A percentile compares a stretch with the other conserved stretches of the same genome.
Evolutionary conservation across 2,329 filamentous ascomycete species (phyloP).

Genomic region (Botrytis squamosa): DNA sequence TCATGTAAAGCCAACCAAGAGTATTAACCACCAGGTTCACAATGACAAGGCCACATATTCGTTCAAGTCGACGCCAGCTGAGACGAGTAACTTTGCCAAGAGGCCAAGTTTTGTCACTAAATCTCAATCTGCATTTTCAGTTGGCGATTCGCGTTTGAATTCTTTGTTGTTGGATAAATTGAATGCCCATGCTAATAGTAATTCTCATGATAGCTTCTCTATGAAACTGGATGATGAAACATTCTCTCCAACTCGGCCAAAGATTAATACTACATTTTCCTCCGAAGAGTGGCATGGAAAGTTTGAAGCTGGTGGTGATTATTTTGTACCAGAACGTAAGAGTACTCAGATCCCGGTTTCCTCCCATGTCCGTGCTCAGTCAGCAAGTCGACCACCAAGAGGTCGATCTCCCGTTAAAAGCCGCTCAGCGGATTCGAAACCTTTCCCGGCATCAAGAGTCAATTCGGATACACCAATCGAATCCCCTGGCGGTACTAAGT

Average conservation of each 20-base stretch:
- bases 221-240: slow-evolving; percentile 48
- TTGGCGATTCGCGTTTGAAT: slow-evolving; percentile 17
- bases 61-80: slow-evolving; percentile 21
- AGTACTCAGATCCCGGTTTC: slow-evolving; percentile 21
- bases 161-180: slow-evolving; percentile 22
- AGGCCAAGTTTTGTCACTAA: slow-evolving; percentile 24
- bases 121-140: slow-evolving; percentile 22
- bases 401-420: slow-evolving; percentile 37
- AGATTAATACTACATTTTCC: slow-evolving; percentile 60
- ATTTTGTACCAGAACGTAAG: slow-evolving; percentile 35
- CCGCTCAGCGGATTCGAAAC: slow-evolving; percentile 28
- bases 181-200: slow-evolving; percentile 30
- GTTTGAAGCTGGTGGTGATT: slow-evolving; percentile 37
- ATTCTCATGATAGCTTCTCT: slow-evolving; percentile 39
- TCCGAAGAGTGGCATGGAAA: slow-evolving; percentile 46
- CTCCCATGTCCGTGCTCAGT: slow-evolving; percentile 31
- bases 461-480: slow-evolving; percentile 28
- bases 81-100: slow-evolving; percentile 26
- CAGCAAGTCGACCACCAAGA: slow-evolving; percentile 32
- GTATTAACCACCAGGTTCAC: background rate
- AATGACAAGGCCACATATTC: slow-evolving; percentile 15
- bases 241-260: slow-evolving; percentile 41
- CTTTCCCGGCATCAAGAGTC: slow-evolving; percentile 21
- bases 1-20: slow-evolving; percentile 5
- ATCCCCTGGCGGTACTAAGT: slow-evolving; percentile 37